These are phyloP conservation scores for Paramecium caudatum DNA, from an alignment of 73 alveolate species.

Conservation along the genomic window DNA sequence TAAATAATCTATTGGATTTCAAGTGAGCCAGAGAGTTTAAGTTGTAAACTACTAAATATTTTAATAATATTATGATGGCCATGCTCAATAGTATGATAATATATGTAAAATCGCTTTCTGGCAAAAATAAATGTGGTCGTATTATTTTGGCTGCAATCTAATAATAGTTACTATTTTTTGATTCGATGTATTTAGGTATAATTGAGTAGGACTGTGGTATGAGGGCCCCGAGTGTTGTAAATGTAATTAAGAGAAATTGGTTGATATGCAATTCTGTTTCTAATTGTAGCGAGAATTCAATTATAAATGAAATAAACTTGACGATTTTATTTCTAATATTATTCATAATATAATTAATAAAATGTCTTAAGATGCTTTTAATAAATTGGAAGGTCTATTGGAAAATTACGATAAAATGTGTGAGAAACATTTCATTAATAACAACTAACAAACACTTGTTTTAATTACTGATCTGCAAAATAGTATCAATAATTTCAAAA, in stretches of 20 bases:
- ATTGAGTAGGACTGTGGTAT: neutral
- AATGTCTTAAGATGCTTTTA: conserved; percentile 19
- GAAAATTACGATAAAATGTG: neutral
- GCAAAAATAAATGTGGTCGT: conserved; percentile 27
- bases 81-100: neutral
- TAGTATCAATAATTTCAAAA: neutral
- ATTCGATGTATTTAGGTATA: neutral
- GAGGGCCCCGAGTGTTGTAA: neutral
- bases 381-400: neutral
- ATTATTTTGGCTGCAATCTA: conserved; percentile 13
- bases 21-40: neutral
- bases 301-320: conserved; percentile 29
- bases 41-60: too few relatives aligned
- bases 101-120: neutral
- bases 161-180: conserved; percentile 9
- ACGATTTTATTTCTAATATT: conserved; percentile 28
- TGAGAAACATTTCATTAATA: conserved; percentile 15
- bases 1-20: neutral
- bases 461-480: neutral
- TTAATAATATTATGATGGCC: too few relatives aligned
- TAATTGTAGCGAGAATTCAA: conserved; percentile 19
- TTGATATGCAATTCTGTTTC: conserved; percentile 54
- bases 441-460: neutral
- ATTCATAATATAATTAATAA: conserved; percentile 1
- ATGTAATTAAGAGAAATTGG: conserved; percentile 6